Percentiles rank a stretch among this genome's conserved stretches.
Evolutionary conservation across 2,329 filamentous ascomycete species (phyloP).

Genomic region (Aspergillus cejpii): DNA sequence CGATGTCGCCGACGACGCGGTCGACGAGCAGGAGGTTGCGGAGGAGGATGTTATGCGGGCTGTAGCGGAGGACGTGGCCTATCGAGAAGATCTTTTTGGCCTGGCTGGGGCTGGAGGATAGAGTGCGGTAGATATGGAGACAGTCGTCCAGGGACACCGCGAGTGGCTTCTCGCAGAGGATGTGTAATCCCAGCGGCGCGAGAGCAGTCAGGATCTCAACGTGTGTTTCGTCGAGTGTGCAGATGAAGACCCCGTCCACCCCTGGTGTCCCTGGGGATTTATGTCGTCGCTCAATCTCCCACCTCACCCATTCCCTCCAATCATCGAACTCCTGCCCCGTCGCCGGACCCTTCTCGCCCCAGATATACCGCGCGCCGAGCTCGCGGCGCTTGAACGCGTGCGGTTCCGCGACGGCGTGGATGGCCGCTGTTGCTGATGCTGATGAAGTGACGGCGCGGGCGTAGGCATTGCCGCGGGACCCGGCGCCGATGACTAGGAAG

Average conservation of each 20-base stretch:
- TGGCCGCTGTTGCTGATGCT: conserved; percentile 58
- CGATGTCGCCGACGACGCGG: conserved; percentile 70
- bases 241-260: conserved; percentile 61
- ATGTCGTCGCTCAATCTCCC: conserved; percentile 57
- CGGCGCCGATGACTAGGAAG: conserved; percentile 75
- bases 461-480: conserved; percentile 70
- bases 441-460: conserved; percentile 61
- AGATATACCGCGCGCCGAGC: conserved; percentile 68
- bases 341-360: conserved; percentile 48
- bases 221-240: conserved; percentile 83
- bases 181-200: conserved; percentile 62
- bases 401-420: conserved; percentile 77
- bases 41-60: conserved; percentile 81
- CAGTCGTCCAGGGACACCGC: conserved; percentile 74
- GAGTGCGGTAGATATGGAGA: conserved; percentile 55
- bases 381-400: conserved; percentile 65
- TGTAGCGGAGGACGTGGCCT: conserved; percentile 89
- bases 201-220: conserved; percentile 70
- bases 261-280: conserved; percentile 31
- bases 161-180: conserved; percentile 93
- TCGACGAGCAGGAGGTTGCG: conserved; percentile 70
- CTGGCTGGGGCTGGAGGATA: conserved; percentile 27
- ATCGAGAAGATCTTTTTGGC: conserved; percentile 64
- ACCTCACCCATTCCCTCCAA: conserved; percentile 71
- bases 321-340: conserved; percentile 63